Base-by-base conservation (phyloP, 768 basidiomycete genomes). In the Neoboletus magnificus region DNA sequence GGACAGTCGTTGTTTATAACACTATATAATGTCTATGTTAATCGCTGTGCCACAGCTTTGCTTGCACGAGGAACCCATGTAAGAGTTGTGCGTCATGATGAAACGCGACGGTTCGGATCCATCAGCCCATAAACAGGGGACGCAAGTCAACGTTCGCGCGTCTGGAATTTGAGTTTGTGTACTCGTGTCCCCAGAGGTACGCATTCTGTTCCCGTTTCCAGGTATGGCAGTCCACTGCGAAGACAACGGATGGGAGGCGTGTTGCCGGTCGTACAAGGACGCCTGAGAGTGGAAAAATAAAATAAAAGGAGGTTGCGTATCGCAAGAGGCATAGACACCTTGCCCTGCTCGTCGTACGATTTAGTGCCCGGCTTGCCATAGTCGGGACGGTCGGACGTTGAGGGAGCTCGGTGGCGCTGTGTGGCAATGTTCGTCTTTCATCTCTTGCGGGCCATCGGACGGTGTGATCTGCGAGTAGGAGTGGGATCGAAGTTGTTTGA, bases 201-300 rank as follows among this genome's bases (percentile, higher is more conserved):
- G 22, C 32, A 41, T 23, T 32, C 35, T 22, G 50, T 55, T 66
- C 52, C 61, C 43, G 57, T 60, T 59, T 29, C 13, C 30, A 23
- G 35, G 54, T 64, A 57, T 55, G 53, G 64, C 16, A 54, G 44
- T 41, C 29, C 36, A 13, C 27, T 40, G 49, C 56, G 61, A 52
- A 27, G 23, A 48, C 25, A 33, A 12, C 64, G 60, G 59, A 58
- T 1, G 44, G 3, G 35, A 29, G 54, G 30, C 48, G 5, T 16
- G 48, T 27, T 3, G n/a, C 12, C 22, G 29, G 37, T 30, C 25
- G 33, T 32, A 32, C 37, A 8, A 29, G 32, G 15, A 20, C 13
- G 23, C 39, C 16, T 45, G n/a, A 11, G 32, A 22, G 44, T 45
- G 18, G 16, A 25, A 20, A 16, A n/a, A n/a, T n/a, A n/a, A n/a